Conservation (phyloP, 257 asterid genomes). For the Voacanga thouarsii region DNA sequence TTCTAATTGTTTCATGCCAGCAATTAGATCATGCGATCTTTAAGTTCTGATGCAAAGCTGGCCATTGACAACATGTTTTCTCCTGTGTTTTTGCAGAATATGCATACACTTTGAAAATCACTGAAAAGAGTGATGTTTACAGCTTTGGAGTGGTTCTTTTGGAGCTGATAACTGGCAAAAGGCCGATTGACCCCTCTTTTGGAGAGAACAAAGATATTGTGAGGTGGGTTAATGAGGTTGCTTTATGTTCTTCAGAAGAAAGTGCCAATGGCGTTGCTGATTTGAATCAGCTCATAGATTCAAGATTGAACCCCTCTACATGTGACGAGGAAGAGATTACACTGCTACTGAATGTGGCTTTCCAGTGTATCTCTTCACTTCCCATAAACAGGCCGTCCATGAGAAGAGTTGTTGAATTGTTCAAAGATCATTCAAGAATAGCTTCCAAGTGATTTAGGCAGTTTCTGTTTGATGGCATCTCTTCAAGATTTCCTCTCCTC, state of each 20-base stretch:
- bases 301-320: constrained; percentile 40
- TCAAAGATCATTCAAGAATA: constrained; percentile 30
- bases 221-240: constrained; percentile 54
- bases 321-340: constrained; percentile 41
- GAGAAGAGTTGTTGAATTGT: constrained; percentile 73
- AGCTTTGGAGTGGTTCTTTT: constrained; percentile 72
- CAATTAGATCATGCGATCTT: neutral
- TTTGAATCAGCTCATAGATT: constrained; percentile 44
- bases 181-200: constrained; percentile 50
- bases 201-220: constrained; percentile 61
- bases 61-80: neutral
- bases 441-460: constrained; percentile 25
- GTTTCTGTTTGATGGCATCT: neutral
- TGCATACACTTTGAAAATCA: constrained; percentile 64
- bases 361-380: constrained; percentile 52
- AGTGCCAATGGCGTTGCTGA: constrained; percentile 7
- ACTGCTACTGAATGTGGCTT: constrained; percentile 52
- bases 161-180: constrained; percentile 60
- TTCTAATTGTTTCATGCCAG: neutral
- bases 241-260: constrained; percentile 29
- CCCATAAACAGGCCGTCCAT: constrained; percentile 74
- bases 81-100: constrained; percentile 47
- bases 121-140: constrained; percentile 80
- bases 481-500: neutral
- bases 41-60: neutral